Evolutionary conservation across 1,139 yeast genomes (phyloP), one percentile per base, ranked within the genome.

Genomic region (Blastobotrys aristatus): DNA sequence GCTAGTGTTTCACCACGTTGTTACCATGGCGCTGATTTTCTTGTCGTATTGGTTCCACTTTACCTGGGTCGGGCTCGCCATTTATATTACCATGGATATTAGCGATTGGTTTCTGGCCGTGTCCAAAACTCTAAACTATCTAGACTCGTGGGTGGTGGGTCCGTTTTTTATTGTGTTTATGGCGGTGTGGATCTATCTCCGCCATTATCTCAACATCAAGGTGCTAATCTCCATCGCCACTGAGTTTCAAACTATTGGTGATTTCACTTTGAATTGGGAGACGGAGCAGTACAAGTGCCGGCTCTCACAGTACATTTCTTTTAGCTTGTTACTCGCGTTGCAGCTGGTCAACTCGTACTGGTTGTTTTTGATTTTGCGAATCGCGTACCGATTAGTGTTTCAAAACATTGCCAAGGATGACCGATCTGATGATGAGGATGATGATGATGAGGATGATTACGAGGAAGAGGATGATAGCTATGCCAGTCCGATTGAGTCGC

Each of bases 261-360:
- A 82, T 52, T 89, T 75, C 70, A 76, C 76, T 49, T 74, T 94
- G 58, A 81, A 88, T 70, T 92, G 90, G 82, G 87, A 76, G n/a
- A 82, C 94, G 29, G 92, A 89, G 65, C 96, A 90, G 66, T 92
- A 90, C 73, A 92, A 94, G 69, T 92, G 97, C 70, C 88, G 87
- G 83, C 86, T 94, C 56, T 84, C 97, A 16, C 95, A 87, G 69
- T 84, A 86, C 52, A 89, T 92, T 63, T 90, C 92, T 2, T 90
- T 92, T 61, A 68, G 70, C 18, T 76, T 92, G 61, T 76, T 92
- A 51, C 72, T 77, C 49, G 90, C 94, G 1, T 75, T 92, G 56
- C 98, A 92, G 65, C 61, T 87, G 50, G 90, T 92, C 50, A 92
- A 92, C 62, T 60, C 77, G 21, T 92, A 86, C 70, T 92, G 98